Percentiles rank a stretch among this genome's conserved stretches.
These are phyloP conservation scores for Lithohypha guttulata DNA, from an alignment of 2,329 filamentous ascomycete species.

Conservation along the genomic window DNA sequence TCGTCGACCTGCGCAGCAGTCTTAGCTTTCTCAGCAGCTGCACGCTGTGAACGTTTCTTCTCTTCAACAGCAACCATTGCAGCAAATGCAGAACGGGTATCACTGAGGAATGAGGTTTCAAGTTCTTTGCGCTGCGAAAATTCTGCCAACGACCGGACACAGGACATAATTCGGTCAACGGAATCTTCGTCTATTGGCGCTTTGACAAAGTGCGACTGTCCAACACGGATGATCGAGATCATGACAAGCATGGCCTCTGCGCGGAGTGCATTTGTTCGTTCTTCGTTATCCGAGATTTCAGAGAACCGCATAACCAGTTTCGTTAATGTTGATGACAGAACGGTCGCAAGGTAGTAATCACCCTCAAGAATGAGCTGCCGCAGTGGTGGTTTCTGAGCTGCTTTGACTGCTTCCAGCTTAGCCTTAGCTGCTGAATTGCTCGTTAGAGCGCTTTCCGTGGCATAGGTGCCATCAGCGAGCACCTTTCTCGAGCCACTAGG, in stretches of 20 bases:
- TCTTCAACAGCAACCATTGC: constrained; percentile 96
- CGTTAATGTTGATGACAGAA: constrained; percentile 88
- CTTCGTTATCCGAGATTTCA: constrained; percentile 75
- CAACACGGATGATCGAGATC: constrained; percentile 96
- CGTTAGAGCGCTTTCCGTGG: constrained; percentile 89
- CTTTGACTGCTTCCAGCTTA: constrained; percentile 90
- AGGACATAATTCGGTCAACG: constrained; percentile 96
- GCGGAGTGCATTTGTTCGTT: constrained; percentile 83
- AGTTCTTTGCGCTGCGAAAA: constrained; percentile 83
- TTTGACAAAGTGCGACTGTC: constrained; percentile 98
- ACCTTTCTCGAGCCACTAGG: constrained; percentile 68
- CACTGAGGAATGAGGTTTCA: constrained; percentile 83
- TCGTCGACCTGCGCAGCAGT: constrained; percentile 92
- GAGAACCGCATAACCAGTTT: constrained; percentile 97
- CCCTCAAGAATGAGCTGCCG: constrained; percentile 92
- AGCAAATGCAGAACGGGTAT: constrained; percentile 89
- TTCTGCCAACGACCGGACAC: constrained; percentile 81
- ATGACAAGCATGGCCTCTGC: constrained; percentile 99
- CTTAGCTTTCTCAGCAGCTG: constrained; percentile 85
- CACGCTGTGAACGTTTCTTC: constrained; percentile 93
- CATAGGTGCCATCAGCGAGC: constrained; percentile 91
- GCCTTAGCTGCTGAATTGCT: constrained; percentile 83
- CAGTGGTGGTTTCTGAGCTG: constrained; percentile 89
- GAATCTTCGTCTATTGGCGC: constrained; percentile 95
- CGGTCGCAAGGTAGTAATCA: constrained; percentile 90